Evolutionary conservation across 2,329 filamentous ascomycete genomes (phyloP), one percentile per base, ranked within the genome.

Genomic region (Penicillium sp.): DNA sequence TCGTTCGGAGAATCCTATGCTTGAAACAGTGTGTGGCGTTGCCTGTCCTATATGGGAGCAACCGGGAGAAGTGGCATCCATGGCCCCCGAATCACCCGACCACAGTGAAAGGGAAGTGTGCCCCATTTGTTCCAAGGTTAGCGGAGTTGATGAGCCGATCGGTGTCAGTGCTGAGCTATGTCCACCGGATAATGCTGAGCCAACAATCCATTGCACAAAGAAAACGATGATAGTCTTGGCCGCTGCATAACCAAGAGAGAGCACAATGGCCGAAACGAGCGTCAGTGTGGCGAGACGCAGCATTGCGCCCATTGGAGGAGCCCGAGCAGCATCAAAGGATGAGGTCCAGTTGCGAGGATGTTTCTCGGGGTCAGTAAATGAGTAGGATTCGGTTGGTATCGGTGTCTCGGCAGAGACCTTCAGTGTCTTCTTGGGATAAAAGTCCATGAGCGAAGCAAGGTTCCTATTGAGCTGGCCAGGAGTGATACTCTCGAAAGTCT

Each of bases 401-500:
- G 52, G 42, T 19, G 42, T 54, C 21, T 65, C 60, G 7, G 64
- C 19, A 21, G 59, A 58, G 26, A 63, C 54, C 33, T 66, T 69
- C 31, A 57, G 56, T 31, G 58, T 35, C 50, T 67, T 69, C 53
- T 63, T 70, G 23, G 69, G 64, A 57, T 71, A 71, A 29, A 71
- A 66, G 21, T 66, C 67, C 42, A 70, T 71, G 37, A 80, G 68
- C 23, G 75, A 78, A 29, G 78, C 77, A 25, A 81, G 63, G 55
- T 81, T 80, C 33, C 76, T 70, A 61, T 80, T 81, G 27, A 81
- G 69, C 48, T 80, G 78, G 13, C 72, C 65, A 13, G 78, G 74
- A 14, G 78, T 73, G 59, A 81, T 78, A 55, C 75, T 78, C 61
- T 80, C 70, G 52, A 81, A 81, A 0, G 77, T 79, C 58, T 73